Percentiles rank a stretch among this genome's conserved stretches.
Evolutionary conservation across 2,329 filamentous ascomycete genomes (phyloP).

Genomic region (Beauveria bassiana): DNA sequence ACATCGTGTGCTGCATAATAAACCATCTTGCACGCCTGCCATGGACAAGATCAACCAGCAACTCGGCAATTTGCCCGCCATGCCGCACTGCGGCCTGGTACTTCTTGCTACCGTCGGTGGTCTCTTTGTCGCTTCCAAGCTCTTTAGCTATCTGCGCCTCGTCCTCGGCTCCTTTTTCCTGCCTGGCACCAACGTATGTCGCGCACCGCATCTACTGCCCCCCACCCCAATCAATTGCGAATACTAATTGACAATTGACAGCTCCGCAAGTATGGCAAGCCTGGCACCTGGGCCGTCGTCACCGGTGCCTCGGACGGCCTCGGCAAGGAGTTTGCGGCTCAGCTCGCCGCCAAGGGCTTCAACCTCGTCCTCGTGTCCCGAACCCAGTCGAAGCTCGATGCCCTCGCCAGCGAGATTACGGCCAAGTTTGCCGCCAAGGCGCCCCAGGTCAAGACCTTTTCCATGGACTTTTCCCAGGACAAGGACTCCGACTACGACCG

Average conservation of each 20-base stretch:
- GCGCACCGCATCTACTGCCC: constrained; percentile 14
- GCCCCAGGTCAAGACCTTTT: constrained; percentile 66
- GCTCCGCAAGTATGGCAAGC: constrained; percentile 85
- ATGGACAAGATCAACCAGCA: constrained; percentile 20
- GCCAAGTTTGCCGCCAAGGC: constrained; percentile 53
- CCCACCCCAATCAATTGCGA: background rate
- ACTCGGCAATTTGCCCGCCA: constrained; percentile 20
- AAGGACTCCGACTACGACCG: constrained; percentile 71
- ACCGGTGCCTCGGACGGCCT: constrained; percentile 95
- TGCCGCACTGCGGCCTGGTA: constrained; percentile 39
- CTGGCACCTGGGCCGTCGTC: constrained; percentile 88
- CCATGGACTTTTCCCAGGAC: constrained; percentile 88
- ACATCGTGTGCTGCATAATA: background rate
- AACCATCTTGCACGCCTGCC: background rate
- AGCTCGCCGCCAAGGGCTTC: constrained; percentile 86
- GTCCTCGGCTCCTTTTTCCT: constrained; percentile 63
- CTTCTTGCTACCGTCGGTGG: constrained; percentile 49
- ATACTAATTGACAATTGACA: constrained; percentile 26
- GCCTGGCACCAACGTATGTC: constrained; percentile 51
- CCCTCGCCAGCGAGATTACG: constrained; percentile 68
- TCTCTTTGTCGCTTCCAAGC: constrained; percentile 47
- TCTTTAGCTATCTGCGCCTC: constrained; percentile 52
- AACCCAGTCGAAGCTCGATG: constrained; percentile 82
- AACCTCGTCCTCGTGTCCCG: constrained; percentile 93
- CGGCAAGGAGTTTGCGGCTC: constrained; percentile 89